Base-by-base conservation (phyloP, 2,329 filamentous ascomycete species). In the Pyrenophora tritici-repentis region DNA sequence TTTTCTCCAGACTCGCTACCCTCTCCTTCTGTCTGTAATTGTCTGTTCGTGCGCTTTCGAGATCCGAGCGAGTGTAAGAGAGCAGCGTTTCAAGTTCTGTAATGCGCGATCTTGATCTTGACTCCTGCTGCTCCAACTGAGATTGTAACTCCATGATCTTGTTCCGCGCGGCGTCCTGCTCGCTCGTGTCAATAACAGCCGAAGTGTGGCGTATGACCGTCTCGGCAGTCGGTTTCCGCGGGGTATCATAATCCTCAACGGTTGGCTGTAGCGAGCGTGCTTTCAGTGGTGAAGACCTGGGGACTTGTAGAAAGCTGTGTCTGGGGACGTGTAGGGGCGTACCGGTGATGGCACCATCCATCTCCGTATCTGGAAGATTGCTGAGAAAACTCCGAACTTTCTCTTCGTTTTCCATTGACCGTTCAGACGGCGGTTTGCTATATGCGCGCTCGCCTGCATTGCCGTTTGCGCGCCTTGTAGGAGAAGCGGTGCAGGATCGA, bases 311-410 rank as follows among this genome's bases (percentile, higher is more conserved):
- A 41, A 59, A 59, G 50, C 63, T 66, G 20, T 61, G 58, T 42
- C 63, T 63, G 18, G 61, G 58, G 6, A 56, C 38, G 43, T 61
- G 64, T 32, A 66, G 47, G 9, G 70, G 66, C 8, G 67, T 69
- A 9, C 65, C 65, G 0, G 60, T 56, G 16, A 65, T 53, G 0
- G 62, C 63, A 38, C 62, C 60, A 20, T 64, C 66, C 56, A 71
- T 57, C 26, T 71, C 69, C 2, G 68, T 65, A 45, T 73, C 71
- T 33, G 70, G 70, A 33, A 73, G 54, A n/a, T 70, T 69, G 50
- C 68, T 71, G 40, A 73, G 62, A 50, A 72, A 73, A 45, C 68
- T 72, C 38, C 70, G 63, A 16, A 73, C 71, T 47, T 73, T 73
- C 55, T 73, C 71, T 1, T 73, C 67, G 24, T 73, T 67, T 53